Evolutionary conservation across 2,329 filamentous ascomycete genomes (phyloP).

Genomic region (Aspergillus oerlinghausenensis): DNA sequence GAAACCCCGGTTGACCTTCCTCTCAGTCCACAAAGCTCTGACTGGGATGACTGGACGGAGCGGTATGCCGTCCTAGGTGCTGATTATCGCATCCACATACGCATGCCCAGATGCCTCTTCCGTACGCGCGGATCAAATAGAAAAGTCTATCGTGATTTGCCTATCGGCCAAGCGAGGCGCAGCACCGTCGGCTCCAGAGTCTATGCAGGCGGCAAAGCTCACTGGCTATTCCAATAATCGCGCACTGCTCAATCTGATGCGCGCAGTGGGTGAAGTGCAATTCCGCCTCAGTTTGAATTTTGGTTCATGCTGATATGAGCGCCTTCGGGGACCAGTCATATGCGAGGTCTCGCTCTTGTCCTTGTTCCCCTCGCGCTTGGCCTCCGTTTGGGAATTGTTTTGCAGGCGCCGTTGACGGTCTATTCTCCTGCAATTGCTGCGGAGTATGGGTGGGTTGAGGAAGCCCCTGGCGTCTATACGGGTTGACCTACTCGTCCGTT

Average conservation of each 20-base stretch:
- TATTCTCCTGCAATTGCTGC: not conserved
- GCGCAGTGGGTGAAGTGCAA: not conserved
- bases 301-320: not conserved
- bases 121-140: not conserved
- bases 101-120: not conserved
- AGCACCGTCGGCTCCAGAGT: not conserved
- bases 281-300: not conserved
- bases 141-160: not conserved
- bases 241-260: not conserved
- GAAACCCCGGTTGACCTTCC: not conserved
- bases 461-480: not conserved
- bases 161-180: not conserved
- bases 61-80: not conserved
- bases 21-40: not conserved
- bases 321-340: not conserved
- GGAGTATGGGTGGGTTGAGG: not conserved
- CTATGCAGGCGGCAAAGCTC: not conserved
- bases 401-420: not conserved
- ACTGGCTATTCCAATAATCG: not conserved
- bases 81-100: not conserved
- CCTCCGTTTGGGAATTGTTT: not conserved
- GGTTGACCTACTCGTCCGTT: not conserved
- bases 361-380: not conserved
- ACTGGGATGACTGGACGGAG: not conserved
- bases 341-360: not conserved